Base-by-base conservation (phyloP, 148 eudicot genomes). In the Euryodendron excelsum region DNA sequence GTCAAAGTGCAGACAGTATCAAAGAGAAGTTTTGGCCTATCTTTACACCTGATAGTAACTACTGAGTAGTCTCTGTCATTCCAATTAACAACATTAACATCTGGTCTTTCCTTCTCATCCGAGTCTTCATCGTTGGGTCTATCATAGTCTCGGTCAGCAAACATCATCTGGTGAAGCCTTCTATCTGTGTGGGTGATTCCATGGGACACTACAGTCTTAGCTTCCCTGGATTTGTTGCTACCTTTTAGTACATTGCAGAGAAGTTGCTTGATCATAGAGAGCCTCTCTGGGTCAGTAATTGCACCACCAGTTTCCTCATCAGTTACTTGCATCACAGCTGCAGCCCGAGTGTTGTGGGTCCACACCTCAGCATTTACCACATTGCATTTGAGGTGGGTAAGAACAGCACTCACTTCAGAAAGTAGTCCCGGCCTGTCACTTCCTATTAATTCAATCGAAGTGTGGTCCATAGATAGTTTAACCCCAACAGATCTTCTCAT, bases 311-410 rank as follows among this genome's bases (percentile, higher is more conserved):
- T 88, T 62, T 82, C 85, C 21, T 91, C 93, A 67, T 93, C 97
- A 2, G 97, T 93, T 33, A 95, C 91, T 73, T 93, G 96, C 85
- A 95, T 86, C 81, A 95, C 89, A 21, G 96, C 88, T 44, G 99
- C 99, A 25, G 97, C 99, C 9, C 94, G 86, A 13, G 94, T 89
- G 83, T 95, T 95, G 82, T 95, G 99, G 34, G 99, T 95, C 99
- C 99, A 95, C 23, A 95, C 91, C 87, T 95, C 94, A 14, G 94
- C 99, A 36, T 86, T 89, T 50, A 95, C 91, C 63, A 95, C 97
- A 68, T 89, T 93, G 88, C 99, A 95, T 56, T 90, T 91, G 50
- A 88, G 92, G 79, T 91, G 81, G 31, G 94, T 82, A 1, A 95
- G 93, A 69, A 95, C 93, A 39, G 99, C 97, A 76, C 91, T 87